Base-by-base conservation (phyloP, 345 rosid species). In the Dimocarpus longan region DNA sequence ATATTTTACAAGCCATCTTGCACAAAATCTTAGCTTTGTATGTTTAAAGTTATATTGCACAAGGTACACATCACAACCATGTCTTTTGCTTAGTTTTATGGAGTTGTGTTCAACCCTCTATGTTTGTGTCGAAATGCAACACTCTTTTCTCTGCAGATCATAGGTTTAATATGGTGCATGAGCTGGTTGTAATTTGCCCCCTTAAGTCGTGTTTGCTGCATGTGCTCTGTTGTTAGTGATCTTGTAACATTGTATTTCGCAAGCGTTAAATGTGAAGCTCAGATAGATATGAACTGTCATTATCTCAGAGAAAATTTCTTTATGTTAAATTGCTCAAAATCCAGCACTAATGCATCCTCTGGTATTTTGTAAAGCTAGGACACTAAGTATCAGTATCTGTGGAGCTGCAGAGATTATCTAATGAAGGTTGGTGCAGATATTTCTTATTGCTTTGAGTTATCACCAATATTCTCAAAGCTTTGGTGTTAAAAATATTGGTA, bases 321-420 rank as follows among this genome's bases (percentile, higher is more conserved):
- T 22, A n/a, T 66, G 54, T 22, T n/a, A 52, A 68, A 52, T 79
- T 68, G 68, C 59, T 70, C 28, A 67, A 68, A 75, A 78, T 56
- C 77, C 76, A 18, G 56, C 64, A 69, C 83, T 89, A 82, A 89
- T 85, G 52, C 48, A 71, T 56, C 64, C 85, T 81, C 40, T 71
- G 37, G 73, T 80, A 18, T 86, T 89, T 76, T 81, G 88, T 92
- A 82, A 95, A 88, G 95, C 91, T 89, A 95, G 98, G 99, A 95
- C 87, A 86, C 79, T 32, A 93, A 93, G 84, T 95, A 91, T 89
- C 91, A 88, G 76, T 95, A 88, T 84, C 86, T 95, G 13, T 95
- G 98, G 98, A 93, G 92, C 84, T 92, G 98, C 91, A 93, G 85
- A 80, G 95, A 91, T 78, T 91, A 93, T 87, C 82, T 95, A 70